Evolutionary conservation across 257 asterid genomes (phyloP).

Genomic region (Linaria vulgaris): DNA sequence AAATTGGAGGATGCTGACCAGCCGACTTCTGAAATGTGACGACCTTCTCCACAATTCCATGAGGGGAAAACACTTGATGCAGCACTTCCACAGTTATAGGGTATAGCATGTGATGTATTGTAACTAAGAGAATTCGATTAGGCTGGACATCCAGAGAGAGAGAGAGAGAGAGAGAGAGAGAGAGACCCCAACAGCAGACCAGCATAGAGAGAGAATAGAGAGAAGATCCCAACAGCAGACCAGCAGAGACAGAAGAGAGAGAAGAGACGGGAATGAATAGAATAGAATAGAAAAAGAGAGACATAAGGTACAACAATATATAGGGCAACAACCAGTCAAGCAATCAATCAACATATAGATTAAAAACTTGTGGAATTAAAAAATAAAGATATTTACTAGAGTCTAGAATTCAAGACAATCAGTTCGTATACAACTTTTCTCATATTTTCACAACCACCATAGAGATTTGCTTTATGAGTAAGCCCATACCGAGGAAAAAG

Average conservation of each 20-base stretch:
- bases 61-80: constrained; percentile 99
- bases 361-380: neutral
- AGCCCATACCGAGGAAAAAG: neutral
- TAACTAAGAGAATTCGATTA: constrained; percentile 97
- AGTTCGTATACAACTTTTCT: neutral
- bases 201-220: constrained; percentile 66
- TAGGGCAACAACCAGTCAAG: constrained; percentile 30
- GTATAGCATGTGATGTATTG: constrained; percentile 99
- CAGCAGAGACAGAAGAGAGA: constrained; percentile 78
- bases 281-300: constrained; percentile 53
- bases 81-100: constrained; percentile 99
- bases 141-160: constrained; percentile 87
- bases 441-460: constrained; percentile 12
- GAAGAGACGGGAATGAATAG: constrained; percentile 86
- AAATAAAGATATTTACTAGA: constrained; percentile 16
- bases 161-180: constrained; percentile 43
- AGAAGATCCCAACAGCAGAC: constrained; percentile 80
- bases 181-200: constrained; percentile 58
- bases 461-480: neutral
- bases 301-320: constrained; percentile 46
- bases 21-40: constrained; percentile 99
- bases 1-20: constrained; percentile 92
- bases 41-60: constrained; percentile 99
- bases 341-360: constrained; percentile 32
- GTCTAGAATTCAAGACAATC: constrained; percentile 17